Percentiles rank a stretch among this genome's conserved stretches.
These are phyloP conservation scores for Dalbergia cultrata DNA, from an alignment of 306 rosid species.

Conservation along the genomic window DNA sequence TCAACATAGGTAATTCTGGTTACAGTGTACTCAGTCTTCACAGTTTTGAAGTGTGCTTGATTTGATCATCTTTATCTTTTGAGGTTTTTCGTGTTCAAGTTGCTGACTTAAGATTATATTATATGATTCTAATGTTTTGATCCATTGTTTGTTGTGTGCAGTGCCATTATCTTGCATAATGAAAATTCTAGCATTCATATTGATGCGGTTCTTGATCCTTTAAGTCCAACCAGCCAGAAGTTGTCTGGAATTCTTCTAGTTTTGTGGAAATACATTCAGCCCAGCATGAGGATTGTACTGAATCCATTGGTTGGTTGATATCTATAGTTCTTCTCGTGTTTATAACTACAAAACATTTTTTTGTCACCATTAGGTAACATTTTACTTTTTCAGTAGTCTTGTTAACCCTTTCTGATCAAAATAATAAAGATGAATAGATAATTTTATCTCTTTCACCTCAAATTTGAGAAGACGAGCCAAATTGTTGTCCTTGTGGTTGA, in stretches of 20 bases:
- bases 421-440: conserved; percentile 16
- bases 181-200: conserved; percentile 88
- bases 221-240: conserved; percentile 93
- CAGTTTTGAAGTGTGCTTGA: conserved; percentile 13
- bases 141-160: conserved; percentile 56
- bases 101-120: conserved; percentile 20
- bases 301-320: conserved; percentile 87
- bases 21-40: conserved; percentile 17
- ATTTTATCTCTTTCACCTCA: conserved; percentile 25
- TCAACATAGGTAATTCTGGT: conserved; percentile 67
- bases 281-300: conserved; percentile 95
- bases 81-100: conserved; percentile 34
- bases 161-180: conserved; percentile 79
- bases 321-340: conserved; percentile 30
- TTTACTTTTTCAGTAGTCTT: conserved; percentile 29
- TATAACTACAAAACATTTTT: conserved; percentile 14
- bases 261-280: conserved; percentile 81
- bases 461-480: conserved; percentile 16
- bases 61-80: conserved; percentile 31
- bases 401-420: conserved; percentile 24
- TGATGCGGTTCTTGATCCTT: conserved; percentile 93
- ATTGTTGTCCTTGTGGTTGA: conserved; percentile 25
- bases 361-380: not conserved
- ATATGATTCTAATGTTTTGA: conserved; percentile 35
- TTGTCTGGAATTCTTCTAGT: conserved; percentile 86